Evolutionary conservation across 78 protist genomes (phyloP).

Genomic region (Dictyostelium capitatum): DNA sequence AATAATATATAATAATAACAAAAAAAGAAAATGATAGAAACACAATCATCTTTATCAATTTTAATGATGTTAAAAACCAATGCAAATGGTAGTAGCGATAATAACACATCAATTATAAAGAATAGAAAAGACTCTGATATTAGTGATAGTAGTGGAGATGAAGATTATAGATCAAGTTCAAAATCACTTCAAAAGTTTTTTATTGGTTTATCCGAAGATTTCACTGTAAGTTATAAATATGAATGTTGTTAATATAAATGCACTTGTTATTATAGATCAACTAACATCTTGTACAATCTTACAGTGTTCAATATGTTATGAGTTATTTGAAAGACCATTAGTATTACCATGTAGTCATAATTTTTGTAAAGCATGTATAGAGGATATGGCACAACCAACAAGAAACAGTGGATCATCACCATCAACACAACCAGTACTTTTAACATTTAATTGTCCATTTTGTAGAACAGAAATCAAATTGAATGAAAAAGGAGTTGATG

Average conservation of each 20-base stretch:
- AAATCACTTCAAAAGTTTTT: slow-evolving; percentile 58
- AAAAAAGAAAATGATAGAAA: slow-evolving; percentile 17
- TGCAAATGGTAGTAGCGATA: background rate
- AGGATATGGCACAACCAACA: background rate
- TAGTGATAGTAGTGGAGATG: slow-evolving; percentile 81
- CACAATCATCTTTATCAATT: slow-evolving; percentile 6
- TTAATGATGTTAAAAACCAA: slow-evolving; percentile 28
- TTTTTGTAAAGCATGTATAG: slow-evolving; percentile 60
- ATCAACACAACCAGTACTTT: background rate
- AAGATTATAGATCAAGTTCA: slow-evolving; percentile 67
- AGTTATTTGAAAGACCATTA: slow-evolving; percentile 65
- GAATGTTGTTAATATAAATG: background rate
- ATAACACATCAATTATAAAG: background rate
- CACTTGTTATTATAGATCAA: no score
- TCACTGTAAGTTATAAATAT: slow-evolving; percentile 24
- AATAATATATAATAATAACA: background rate
- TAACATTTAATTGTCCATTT: slow-evolving; percentile 45
- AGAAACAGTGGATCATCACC: background rate
- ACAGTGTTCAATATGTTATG: slow-evolving; percentile 75
- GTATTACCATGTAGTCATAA: slow-evolving; percentile 62
- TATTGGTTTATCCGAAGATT: slow-evolving; percentile 48
- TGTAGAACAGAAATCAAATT: slow-evolving; percentile 44
- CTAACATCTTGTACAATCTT: no score
- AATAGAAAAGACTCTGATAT: slow-evolving; percentile 33
- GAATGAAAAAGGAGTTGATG: slow-evolving; percentile 53